Evolutionary conservation across 2,329 filamentous ascomycete species (phyloP).

Genomic region (Sphaceloma murrayae): DNA sequence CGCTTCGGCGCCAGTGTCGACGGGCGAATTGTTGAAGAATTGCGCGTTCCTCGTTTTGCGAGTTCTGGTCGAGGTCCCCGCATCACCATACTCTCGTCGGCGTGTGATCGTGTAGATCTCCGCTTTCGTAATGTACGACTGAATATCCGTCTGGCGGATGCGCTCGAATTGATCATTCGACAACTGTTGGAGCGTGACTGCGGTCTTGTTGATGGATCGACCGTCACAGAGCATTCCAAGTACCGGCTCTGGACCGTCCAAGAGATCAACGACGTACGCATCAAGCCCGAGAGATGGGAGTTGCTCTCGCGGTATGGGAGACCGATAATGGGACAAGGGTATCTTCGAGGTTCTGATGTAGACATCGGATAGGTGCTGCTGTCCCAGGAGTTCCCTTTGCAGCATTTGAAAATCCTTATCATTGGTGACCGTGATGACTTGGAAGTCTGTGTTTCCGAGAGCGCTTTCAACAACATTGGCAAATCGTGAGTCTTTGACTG

Average conservation of each 20-base stretch:
- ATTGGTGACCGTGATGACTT: slow-evolving; percentile 65
- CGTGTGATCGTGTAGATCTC: slow-evolving; percentile 56
- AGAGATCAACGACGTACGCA: slow-evolving; percentile 66
- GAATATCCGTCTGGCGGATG: slow-evolving; percentile 52
- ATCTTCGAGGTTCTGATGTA: slow-evolving; percentile 56
- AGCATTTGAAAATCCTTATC: slow-evolving; percentile 65
- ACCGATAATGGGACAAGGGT: slow-evolving; percentile 45
- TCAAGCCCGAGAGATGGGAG: slow-evolving; percentile 58
- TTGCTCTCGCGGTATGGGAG: slow-evolving; percentile 48
- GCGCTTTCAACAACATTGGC: slow-evolving; percentile 51
- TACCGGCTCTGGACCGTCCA: slow-evolving; percentile 73
- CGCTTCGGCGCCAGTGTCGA: slow-evolving; percentile 56
- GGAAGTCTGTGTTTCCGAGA: slow-evolving; percentile 44
- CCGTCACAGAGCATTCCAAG: slow-evolving; percentile 80
- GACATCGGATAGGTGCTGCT: slow-evolving; percentile 58
- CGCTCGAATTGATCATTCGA: slow-evolving; percentile 57
- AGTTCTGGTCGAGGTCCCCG: slow-evolving; percentile 60
- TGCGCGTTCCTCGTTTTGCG: slow-evolving; percentile 50
- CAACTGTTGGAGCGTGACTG: slow-evolving; percentile 54
- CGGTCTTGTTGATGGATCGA: slow-evolving; percentile 57
- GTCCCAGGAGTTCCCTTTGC: slow-evolving; percentile 52
- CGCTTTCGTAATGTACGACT: slow-evolving; percentile 59
- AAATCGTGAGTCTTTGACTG: slow-evolving; percentile 62
- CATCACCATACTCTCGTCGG: slow-evolving; percentile 69
- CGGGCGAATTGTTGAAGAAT: slow-evolving; percentile 68